Conservation (phyloP, 2,329 filamentous ascomycete genomes). For the Drechmeria coniospora region DNA sequence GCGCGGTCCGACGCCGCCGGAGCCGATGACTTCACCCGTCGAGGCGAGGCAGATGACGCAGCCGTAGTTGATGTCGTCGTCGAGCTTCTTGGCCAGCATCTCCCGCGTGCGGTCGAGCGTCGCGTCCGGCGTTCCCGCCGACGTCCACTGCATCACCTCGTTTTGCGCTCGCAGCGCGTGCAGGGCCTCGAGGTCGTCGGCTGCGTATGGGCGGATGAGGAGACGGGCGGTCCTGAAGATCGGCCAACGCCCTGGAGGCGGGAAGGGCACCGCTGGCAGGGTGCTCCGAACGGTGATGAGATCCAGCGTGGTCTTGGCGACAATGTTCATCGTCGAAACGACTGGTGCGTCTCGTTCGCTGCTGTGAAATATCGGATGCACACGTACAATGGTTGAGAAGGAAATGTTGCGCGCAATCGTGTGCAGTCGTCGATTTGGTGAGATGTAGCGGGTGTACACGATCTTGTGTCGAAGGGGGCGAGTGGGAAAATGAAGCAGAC, state of each 20-base stretch:
- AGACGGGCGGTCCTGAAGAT: conserved; percentile 36
- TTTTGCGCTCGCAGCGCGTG: conserved; percentile 38
- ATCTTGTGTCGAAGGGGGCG: too few species aligned
- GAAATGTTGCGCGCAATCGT: too few species aligned
- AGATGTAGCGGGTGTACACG: not conserved
- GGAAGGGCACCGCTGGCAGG: conserved; percentile 26
- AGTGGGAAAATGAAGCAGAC: too few species aligned
- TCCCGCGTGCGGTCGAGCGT: conserved; percentile 26
- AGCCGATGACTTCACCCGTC: conserved; percentile 35
- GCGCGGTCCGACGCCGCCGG: conserved; percentile 26
- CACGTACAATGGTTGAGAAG: too few species aligned
- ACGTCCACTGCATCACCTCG: conserved; percentile 48
- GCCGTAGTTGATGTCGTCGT: conserved; percentile 38
- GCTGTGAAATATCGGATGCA: too few species aligned
- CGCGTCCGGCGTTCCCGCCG: conserved; percentile 23
- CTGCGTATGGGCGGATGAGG: conserved; percentile 32
- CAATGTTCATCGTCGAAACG: too few species aligned
- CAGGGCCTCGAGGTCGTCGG: conserved; percentile 33
- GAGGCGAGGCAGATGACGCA: conserved; percentile 33
- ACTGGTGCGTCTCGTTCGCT: too few species aligned
- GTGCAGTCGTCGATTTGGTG: not conserved
- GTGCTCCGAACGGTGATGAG: conserved; percentile 31
- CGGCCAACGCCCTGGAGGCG: conserved; percentile 20
- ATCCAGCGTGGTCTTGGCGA: conserved; percentile 12
- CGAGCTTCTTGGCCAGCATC: conserved; percentile 25